Percentiles rank a stretch among this genome's conserved stretches.
These are phyloP conservation scores for Xerocomellus chrysenteron DNA, from an alignment of 768 basidiomycete genomes.

Conservation along the genomic window DNA sequence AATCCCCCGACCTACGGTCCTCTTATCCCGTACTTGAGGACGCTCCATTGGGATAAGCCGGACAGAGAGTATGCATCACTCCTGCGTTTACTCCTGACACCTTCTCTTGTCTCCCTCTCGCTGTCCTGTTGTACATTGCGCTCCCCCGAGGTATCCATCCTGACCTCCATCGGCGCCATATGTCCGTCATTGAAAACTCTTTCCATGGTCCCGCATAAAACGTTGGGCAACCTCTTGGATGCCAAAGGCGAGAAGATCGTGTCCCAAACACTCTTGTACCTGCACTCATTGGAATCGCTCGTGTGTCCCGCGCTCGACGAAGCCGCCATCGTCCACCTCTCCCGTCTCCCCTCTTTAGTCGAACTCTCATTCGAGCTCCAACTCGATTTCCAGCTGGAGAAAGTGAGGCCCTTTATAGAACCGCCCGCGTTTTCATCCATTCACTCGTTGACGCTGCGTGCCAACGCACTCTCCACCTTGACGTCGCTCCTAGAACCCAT, in stretches of 20 bases:
- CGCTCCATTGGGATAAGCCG: slow-evolving; percentile 20
- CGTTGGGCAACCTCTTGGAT: slow-evolving; percentile 5
- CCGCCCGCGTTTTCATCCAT: slow-evolving; percentile 19
- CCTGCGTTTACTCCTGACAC: slow-evolving; percentile 20
- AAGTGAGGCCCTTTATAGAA: slow-evolving; percentile 7
- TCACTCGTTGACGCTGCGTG: slow-evolving; percentile 7
- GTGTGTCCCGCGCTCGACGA: slow-evolving; percentile 21
- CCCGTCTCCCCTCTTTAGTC: slow-evolving; percentile 17
- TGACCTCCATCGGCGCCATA: slow-evolving; percentile 18
- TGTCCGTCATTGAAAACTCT: slow-evolving; percentile 23
- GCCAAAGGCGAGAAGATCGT: slow-evolving; percentile 17
- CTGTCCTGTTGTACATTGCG: slow-evolving; percentile 10
- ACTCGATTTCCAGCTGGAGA: slow-evolving; percentile 12
- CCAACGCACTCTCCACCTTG: slow-evolving; percentile 12
- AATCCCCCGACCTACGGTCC: slow-evolving; percentile 21
- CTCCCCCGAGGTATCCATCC: slow-evolving; percentile 18
- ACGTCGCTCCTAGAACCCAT: slow-evolving; percentile 22
- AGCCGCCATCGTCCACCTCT: slow-evolving; percentile 21
- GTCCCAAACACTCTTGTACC: slow-evolving; percentile 19
- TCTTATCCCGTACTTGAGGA: slow-evolving; percentile 22
- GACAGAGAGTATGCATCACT: slow-evolving; percentile 17
- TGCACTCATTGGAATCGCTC: slow-evolving; percentile 18
- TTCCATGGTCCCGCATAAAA: neutral
- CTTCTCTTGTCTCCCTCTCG: slow-evolving; percentile 18
- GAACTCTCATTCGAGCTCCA: slow-evolving; percentile 18